phyloP scores from a whole-genome alignment of 768 basidiomycete genomes.

The Mycena haematopus region DNA sequence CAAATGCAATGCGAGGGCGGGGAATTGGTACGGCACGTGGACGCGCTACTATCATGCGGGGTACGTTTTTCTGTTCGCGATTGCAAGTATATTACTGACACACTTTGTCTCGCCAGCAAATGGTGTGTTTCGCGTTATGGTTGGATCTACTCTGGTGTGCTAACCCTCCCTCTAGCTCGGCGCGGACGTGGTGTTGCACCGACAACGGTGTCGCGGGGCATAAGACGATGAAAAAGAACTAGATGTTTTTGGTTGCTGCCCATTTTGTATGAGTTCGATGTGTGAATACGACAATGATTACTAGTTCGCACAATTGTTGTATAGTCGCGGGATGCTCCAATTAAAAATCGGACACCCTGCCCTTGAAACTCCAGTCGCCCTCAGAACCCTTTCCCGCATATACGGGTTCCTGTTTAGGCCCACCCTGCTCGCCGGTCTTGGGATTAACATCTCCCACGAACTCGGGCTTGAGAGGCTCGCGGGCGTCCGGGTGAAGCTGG shows the following conservation, averaged over 20 bases:
- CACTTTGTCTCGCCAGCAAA: constrained; percentile 61
- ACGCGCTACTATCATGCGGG: constrained; percentile 97
- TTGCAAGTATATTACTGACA: constrained; percentile 31
- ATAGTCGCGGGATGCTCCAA: neutral
- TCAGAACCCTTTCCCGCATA: constrained; percentile 51
- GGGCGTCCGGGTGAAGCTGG: constrained; percentile 74
- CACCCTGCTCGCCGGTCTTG: constrained; percentile 81
- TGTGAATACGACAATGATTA: constrained; percentile 12
- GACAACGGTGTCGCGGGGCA: constrained; percentile 70
- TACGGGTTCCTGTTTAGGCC: constrained; percentile 88
- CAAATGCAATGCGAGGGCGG: constrained; percentile 97
- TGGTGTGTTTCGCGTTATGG: constrained; percentile 51
- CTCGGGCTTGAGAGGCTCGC: constrained; percentile 60
- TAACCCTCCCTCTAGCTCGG: constrained; percentile 60
- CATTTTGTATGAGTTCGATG: constrained; percentile 22
- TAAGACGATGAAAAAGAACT: constrained; percentile 66
- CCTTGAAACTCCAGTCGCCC: constrained; percentile 91
- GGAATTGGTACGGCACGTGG: constrained; percentile 99
- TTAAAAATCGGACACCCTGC: constrained; percentile 86
- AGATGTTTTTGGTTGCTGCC: constrained; percentile 6
- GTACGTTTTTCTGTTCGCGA: constrained; percentile 52
- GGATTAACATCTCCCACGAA: constrained; percentile 88
- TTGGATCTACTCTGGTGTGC: constrained; percentile 5
- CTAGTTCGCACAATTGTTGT: constrained; percentile 11
- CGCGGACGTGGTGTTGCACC: constrained; percentile 83